phyloP scores from a whole-genome alignment of 495 filamentous ascomycete genomes.

The Daldinia concentrica region DNA sequence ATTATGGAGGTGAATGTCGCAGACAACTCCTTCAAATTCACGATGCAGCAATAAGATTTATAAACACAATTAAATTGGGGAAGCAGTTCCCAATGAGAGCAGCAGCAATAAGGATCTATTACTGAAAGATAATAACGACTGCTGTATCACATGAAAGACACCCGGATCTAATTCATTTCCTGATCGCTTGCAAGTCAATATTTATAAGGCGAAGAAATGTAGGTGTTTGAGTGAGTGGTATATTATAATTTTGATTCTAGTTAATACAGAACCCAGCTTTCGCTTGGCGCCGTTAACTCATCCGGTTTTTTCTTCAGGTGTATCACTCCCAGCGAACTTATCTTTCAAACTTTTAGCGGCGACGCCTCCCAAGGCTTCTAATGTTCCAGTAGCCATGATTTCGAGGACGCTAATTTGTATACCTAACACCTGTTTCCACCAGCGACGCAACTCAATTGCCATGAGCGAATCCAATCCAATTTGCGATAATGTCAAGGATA shows the following conservation, averaged over 20 bases:
- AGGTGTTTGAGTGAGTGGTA: not conserved
- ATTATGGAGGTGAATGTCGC: not conserved
- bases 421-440: not conserved
- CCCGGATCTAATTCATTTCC: not conserved
- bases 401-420: not conserved
- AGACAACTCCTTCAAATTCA: not conserved
- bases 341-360: not conserved
- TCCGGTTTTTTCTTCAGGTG: not conserved
- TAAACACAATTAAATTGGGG: not conserved
- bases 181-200: not conserved
- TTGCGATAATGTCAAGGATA: not conserved
- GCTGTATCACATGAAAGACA: not conserved
- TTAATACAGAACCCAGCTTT: not conserved
- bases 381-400: constrained; percentile 1
- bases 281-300: not conserved
- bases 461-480: constrained; percentile 2
- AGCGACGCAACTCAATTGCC: not conserved
- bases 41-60: no score
- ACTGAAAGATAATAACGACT: not conserved
- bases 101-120: not conserved
- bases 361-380: not conserved
- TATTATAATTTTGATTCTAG: not conserved
- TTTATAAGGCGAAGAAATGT: not conserved
- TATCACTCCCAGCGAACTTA: not conserved
- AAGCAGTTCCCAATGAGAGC: not conserved